phyloP scores from a whole-genome alignment of 2,329 filamentous ascomycete species.

The Fusarium pseudograminearum region DNA sequence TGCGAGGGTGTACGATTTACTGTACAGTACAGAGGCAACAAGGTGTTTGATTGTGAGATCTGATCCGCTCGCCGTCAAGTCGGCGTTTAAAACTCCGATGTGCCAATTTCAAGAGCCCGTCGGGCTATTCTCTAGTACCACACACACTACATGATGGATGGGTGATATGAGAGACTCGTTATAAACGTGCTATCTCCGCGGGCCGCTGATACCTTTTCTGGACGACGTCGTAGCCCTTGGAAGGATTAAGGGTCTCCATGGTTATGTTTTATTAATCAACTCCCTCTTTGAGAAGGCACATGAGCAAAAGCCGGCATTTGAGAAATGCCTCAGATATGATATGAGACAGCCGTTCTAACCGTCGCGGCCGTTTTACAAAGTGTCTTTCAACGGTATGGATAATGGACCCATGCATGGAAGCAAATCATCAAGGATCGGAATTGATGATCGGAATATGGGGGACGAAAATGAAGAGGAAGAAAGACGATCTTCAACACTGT shows the following conservation, averaged over 20 bases:
- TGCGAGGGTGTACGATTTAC: neutral
- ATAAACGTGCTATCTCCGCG: conserved; percentile 16
- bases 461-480: neutral
- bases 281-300: neutral
- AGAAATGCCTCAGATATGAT: conserved; percentile 42
- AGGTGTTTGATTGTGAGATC: neutral
- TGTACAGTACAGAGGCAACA: neutral
- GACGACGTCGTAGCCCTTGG: conserved; percentile 5
- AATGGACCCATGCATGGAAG: neutral
- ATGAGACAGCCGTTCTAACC: conserved; percentile 1
- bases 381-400: neutral
- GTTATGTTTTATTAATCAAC: neutral
- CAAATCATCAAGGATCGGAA: neutral
- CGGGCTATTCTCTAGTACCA: conserved; percentile 8
- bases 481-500: neutral
- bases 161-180: neutral
- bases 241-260: neutral
- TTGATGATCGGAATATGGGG: neutral
- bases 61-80: conserved; percentile 26
- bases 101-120: conserved; percentile 17
- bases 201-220: conserved; percentile 1
- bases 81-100: conserved; percentile 41
- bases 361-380: neutral
- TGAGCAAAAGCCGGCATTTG: conserved; percentile 29
- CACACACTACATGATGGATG: conserved; percentile 1